phyloP scores from a whole-genome alignment of 169 alveolate genomes.

The Plasmodium blacklocki region DNA sequence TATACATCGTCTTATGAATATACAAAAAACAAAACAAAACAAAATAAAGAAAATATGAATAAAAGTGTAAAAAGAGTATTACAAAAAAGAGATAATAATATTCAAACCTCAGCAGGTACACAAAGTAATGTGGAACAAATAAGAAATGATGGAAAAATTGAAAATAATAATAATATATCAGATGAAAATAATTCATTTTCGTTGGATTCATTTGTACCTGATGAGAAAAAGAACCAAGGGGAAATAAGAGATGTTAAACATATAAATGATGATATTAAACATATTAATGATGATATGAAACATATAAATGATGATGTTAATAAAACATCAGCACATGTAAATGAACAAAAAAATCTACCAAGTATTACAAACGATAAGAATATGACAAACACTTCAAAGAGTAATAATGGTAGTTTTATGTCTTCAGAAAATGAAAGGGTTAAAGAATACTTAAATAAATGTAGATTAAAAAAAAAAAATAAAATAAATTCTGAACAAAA shows the following conservation, averaged over 20 bases:
- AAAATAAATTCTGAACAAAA: too few species aligned
- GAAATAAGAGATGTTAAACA: neutral
- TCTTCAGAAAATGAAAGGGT: neutral
- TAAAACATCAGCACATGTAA: slow-evolving; percentile 16
- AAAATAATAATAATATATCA: neutral
- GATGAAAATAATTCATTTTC: neutral
- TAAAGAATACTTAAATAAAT: neutral
- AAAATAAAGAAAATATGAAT: neutral
- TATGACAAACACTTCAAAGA: too few species aligned
- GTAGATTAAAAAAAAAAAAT: slow-evolving; percentile 12
- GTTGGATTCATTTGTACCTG: too few species aligned
- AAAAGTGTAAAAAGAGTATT: neutral
- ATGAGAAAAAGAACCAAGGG: neutral
- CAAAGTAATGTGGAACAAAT: neutral
- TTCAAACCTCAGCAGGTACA: neutral
- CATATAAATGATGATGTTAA: slow-evolving; percentile 8
- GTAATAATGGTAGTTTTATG: neutral
- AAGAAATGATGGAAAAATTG: neutral
- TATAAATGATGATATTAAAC: slow-evolving; percentile 7
- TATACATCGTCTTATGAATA: slow-evolving; percentile 57
- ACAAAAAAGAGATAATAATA: too few species aligned
- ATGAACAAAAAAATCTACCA: slow-evolving; percentile 2
- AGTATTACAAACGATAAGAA: neutral
- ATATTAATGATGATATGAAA: too few species aligned
- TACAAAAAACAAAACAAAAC: neutral